These are phyloP conservation scores for Epichloe glyceriae DNA, from an alignment of 2,329 filamentous ascomycete genomes.

Conservation along the genomic window DNA sequence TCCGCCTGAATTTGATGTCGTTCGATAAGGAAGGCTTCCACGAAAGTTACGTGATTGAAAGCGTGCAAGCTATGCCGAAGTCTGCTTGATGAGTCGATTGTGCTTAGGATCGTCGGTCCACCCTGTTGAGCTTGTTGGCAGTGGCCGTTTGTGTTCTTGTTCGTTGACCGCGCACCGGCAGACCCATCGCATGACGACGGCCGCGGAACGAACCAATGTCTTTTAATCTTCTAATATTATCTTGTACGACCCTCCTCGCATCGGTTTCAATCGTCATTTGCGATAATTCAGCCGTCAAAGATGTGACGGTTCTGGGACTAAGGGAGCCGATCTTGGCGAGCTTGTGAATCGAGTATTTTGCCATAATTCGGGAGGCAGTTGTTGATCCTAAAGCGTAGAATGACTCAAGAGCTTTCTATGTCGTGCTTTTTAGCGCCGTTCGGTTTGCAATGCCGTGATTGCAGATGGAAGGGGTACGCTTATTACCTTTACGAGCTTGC, in stretches of 20 bases:
- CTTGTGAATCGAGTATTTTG: slow-evolving; percentile 79
- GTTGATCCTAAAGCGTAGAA: slow-evolving; percentile 78
- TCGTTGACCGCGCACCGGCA: slow-evolving; percentile 83
- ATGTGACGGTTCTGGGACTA: slow-evolving; percentile 61
- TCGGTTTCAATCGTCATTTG: slow-evolving; percentile 93
- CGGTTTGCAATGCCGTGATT: neutral
- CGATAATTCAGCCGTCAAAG: slow-evolving; percentile 72
- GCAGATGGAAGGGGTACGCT: neutral
- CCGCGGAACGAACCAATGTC: slow-evolving; percentile 88
- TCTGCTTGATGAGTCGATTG: neutral
- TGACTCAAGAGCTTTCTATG: slow-evolving; percentile 57
- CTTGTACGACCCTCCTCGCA: slow-evolving; percentile 59
- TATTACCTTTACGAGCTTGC: slow-evolving; percentile 66
- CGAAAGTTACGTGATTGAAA: neutral
- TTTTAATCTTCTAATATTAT: slow-evolving; percentile 75
- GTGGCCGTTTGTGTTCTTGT: slow-evolving; percentile 63
- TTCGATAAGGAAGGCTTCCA: neutral
- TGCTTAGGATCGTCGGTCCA: slow-evolving; percentile 27
- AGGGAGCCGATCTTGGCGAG: slow-evolving; percentile 66
- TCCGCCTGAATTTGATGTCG: no score
- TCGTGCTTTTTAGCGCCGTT: neutral
- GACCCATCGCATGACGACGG: slow-evolving; percentile 77
- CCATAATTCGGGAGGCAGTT: slow-evolving; percentile 62
- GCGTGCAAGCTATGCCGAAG: neutral
- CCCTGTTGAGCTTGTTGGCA: slow-evolving; percentile 47